Base-by-base conservation (phyloP, 768 basidiomycete species). In the Leccinum subtestaceum region DNA sequence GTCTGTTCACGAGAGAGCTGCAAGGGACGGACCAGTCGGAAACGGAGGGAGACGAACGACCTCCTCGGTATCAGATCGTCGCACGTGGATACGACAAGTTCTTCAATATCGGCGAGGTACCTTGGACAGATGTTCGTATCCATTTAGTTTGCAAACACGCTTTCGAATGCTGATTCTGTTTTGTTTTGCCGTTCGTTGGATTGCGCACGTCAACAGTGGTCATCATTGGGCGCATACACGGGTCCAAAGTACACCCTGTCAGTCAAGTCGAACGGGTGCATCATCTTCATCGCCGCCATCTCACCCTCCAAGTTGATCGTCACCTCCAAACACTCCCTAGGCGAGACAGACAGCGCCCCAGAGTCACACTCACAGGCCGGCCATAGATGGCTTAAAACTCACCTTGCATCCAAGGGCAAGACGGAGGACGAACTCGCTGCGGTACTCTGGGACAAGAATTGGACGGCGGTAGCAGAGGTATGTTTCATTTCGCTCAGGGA, bases 21-120 rank as follows among this genome's bases (percentile, higher is more conserved):
- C 58, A 71, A 7, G 69, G 19, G 19, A 19, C n/a, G 4, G n/a
- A 19, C n/a, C n/a, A 43, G n/a, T 5, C 40, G 9, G 40, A 76
- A 15, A 63, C 71, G 53, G 61, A 58, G 1, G 59, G 70, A 43
- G 46, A 67, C 40, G 75, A 71, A 79, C 65, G 5, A 10, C 11
- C n/a, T 19, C n/a, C 60, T 51, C 70, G 68, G 54, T 73, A 79
- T 60, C 76, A 86, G 57, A 95, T 99, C 57, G 86, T 97, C 1
- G 89, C 83, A 0, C 78, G 97, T 49, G 97, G 96, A 0, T 98
- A 99, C 70, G 97, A 98, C 78, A 99, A 99, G 77, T 98, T 99
- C 75, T 98, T 98, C 80, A 98, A 97, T 70, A 92, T 97, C 31
- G 92, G 88, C 4, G 97, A 99, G 72, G 93, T 98, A 5, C 91